Base-by-base conservation (phyloP, 106 monocot genomes). In the Allium cepa region DNA sequence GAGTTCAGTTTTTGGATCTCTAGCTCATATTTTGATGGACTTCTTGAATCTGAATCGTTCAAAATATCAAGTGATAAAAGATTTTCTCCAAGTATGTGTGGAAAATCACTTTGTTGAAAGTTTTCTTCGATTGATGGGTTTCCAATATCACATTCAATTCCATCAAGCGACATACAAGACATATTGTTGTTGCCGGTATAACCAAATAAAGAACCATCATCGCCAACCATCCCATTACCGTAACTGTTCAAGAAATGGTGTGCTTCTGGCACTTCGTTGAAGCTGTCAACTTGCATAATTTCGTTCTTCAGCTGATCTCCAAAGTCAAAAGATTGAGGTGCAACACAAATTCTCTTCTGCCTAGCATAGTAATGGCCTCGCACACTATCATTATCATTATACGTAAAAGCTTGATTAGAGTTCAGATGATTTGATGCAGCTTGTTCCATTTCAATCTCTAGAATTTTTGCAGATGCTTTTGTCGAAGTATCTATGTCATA, bases 311-410 rank as follows among this genome's bases (percentile, higher is more conserved):
- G 26, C 17, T 66, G 65, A 50, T 75, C 66, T 36, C 4, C 36
- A 36, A 79, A 18, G 52, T 65, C 76, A 16, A 65, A 52, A 62
- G 72, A 61, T 56, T 52, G 69, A 56, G 83, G 79, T 55, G 74
- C 79, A 75, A 28, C 79, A 49, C 82, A 75, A n/a, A 88, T 46
- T 73, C 89, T 79, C 80, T 97, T 97, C 63, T 86, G 75, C 80
- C 71, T 77, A 47, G 88, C 79, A 73, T 86, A 75, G 63, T 97
- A 97, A 60, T 79, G 82, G 56, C 72, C 84, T 18, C 76, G 70
- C 27, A 97, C 69, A 68, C 79, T 88, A 15, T 82, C 77, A 83
- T 80, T 85, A 45, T 47, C 59, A 75, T 82, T 85, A 49, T 52
- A 57, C 68, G 64, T 73, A 57, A 56, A 78, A 57, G 58, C n/a